A percentile compares a stretch with the other conserved stretches of the same genome.
Conservation (phyloP, 2,329 filamentous ascomycete genomes). For the Colletotrichum euphorbiae region DNA sequence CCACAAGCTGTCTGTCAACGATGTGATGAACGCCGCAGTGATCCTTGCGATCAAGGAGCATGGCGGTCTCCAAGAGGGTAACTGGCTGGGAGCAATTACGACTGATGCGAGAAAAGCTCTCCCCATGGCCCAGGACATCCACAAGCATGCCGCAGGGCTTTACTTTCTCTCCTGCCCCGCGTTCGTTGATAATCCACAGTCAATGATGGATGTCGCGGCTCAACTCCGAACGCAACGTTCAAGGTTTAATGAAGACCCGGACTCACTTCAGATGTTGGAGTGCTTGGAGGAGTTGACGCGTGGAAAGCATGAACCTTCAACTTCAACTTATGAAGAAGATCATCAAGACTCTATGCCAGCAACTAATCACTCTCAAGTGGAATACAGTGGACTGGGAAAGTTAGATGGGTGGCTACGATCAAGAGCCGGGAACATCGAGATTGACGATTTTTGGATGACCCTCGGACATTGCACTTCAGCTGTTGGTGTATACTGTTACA, state of each 20-base stretch:
- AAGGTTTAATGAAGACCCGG: too few relatives aligned
- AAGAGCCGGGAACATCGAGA: not conserved
- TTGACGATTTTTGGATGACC: constrained; percentile 17
- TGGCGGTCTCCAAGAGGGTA: not conserved
- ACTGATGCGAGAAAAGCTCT: not conserved
- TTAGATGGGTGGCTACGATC: not conserved
- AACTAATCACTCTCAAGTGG: not conserved
- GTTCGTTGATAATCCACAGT: too few relatives aligned
- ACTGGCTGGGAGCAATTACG: constrained; percentile 9
- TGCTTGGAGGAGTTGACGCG: too few relatives aligned
- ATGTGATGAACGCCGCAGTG: constrained; percentile 1
- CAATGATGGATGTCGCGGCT: too few relatives aligned
- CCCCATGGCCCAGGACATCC: too few relatives aligned
- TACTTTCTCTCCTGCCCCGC: not conserved
- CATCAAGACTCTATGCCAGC: too few relatives aligned
- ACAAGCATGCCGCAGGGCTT: not conserved
- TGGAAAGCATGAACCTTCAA: too few relatives aligned
- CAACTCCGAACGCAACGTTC: too few relatives aligned
- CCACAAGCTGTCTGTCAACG: not conserved
- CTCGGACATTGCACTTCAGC: constrained; percentile 1
- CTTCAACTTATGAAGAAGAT: too few relatives aligned
- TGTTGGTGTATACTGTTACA: constrained; percentile 12
- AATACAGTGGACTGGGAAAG: constrained; percentile 20
- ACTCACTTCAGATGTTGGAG: too few relatives aligned
- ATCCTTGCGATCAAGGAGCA: not conserved